phyloP scores from a whole-genome alignment of 768 basidiomycete species.

The Tephrocybe sp. region DNA sequence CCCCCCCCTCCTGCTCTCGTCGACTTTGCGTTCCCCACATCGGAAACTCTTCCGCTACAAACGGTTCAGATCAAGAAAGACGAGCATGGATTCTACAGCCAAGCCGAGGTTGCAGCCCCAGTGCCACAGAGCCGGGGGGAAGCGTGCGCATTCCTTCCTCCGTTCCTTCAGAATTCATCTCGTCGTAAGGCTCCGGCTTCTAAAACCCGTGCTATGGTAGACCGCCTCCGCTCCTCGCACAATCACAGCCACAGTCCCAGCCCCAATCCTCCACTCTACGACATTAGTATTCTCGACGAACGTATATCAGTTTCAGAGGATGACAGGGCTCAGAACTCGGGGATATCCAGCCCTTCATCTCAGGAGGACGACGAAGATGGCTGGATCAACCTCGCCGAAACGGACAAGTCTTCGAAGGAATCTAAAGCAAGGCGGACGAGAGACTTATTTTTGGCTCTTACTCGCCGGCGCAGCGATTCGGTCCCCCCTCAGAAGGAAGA shows the following conservation, averaged over 20 bases:
- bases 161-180: conserved; percentile 45
- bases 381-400: conserved; percentile 39
- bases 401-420: conserved; percentile 19
- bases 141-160: conserved; percentile 41
- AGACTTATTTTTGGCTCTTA: conserved; percentile 43
- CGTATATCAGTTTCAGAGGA: conserved; percentile 41
- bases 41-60: conserved; percentile 38
- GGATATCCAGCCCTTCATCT: conserved; percentile 29
- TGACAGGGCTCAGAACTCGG: conserved; percentile 31
- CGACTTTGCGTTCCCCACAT: conserved; percentile 51
- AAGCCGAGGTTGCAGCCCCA: conserved; percentile 34
- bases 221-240: conserved; percentile 44
- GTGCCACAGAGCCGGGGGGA: conserved; percentile 27
- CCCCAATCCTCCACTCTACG: conserved; percentile 34
- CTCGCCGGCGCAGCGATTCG: conserved; percentile 42
- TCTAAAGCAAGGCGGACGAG: conserved; percentile 39
- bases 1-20: conserved; percentile 23
- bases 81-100: conserved; percentile 51
- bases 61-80: conserved; percentile 49
- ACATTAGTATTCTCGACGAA: conserved; percentile 29
- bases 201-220: conserved; percentile 60
- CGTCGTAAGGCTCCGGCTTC: conserved; percentile 45
- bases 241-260: conserved; percentile 28
- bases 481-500: conserved; percentile 25
- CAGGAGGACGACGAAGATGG: conserved; percentile 44